Percentiles rank a stretch among this genome's conserved stretches.
phyloP scores from a whole-genome alignment of 306 rosid genomes.

The Amphicarpaea edgeworthii region DNA sequence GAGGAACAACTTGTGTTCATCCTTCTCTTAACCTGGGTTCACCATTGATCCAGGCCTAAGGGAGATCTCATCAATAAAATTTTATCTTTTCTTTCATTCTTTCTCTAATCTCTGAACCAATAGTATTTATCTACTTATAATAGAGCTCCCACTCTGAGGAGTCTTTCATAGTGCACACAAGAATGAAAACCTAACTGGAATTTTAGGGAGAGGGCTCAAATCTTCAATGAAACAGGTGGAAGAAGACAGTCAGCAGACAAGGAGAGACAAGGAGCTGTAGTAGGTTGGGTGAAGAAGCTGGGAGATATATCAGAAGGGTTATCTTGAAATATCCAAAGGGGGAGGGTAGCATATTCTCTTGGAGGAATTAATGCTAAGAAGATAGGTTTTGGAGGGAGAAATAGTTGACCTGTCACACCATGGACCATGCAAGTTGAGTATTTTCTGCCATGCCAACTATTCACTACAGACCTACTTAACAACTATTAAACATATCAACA shows the following conservation, averaged over 20 bases:
- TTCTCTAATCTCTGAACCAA: background rate
- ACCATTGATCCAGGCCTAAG: background rate
- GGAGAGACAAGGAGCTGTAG: background rate
- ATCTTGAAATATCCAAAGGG: background rate
- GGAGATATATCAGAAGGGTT: background rate
- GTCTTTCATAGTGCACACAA: background rate
- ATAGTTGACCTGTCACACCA: background rate
- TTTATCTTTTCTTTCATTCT: background rate
- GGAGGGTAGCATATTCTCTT: background rate
- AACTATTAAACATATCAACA: background rate
- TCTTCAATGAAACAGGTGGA: background rate
- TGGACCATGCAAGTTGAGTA: background rate
- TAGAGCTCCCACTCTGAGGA: background rate
- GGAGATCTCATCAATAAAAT: background rate
- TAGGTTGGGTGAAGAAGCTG: background rate
- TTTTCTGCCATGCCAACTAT: background rate
- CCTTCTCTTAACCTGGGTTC: background rate
- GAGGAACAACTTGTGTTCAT: slow-evolving; percentile 2
- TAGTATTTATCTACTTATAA: background rate
- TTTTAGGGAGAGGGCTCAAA: background rate
- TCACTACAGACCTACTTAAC: no score
- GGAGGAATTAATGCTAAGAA: background rate
- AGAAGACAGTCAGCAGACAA: background rate
- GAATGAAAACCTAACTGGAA: background rate
- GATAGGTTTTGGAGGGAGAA: background rate